phyloP scores from a whole-genome alignment of 2,329 filamentous ascomycete species.

The Talaromyces sp. region DNA sequence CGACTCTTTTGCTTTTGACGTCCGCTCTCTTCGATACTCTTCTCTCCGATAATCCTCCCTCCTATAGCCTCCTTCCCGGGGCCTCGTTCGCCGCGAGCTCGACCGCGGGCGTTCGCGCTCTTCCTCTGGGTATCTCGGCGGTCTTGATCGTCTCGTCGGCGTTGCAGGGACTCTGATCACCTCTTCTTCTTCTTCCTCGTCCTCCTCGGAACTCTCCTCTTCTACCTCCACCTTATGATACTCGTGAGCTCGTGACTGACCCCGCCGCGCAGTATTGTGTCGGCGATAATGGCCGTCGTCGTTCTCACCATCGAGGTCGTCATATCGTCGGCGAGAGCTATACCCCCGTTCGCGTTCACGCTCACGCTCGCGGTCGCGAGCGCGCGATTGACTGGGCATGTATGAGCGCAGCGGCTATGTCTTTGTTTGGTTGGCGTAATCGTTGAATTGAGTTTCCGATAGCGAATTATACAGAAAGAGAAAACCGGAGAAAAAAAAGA shows the following conservation, averaged over 20 bases:
- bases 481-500: not conserved
- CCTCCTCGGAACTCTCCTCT: constrained; percentile 11
- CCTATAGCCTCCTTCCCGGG: constrained; percentile 17
- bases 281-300: constrained; percentile 11
- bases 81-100: constrained; percentile 25
- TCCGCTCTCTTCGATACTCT: constrained; percentile 18
- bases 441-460: not conserved
- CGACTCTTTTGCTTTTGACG: constrained; percentile 30
- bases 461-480: not conserved
- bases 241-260: constrained; percentile 17
- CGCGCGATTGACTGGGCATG: constrained; percentile 32
- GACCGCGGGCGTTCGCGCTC: constrained; percentile 9
- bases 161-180: not conserved
- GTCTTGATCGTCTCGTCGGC: not conserved
- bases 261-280: constrained; percentile 14
- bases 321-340: constrained; percentile 28
- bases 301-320: constrained; percentile 6
- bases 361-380: constrained; percentile 26
- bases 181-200: not conserved
- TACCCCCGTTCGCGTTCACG: constrained; percentile 22
- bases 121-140: not conserved
- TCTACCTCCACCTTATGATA: constrained; percentile 16
- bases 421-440: not conserved
- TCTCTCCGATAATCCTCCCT: constrained; percentile 1
- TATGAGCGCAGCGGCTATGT: constrained; percentile 6